Evolutionary conservation across 2,329 filamentous ascomycete species (phyloP).

Genomic region (Epichloe baconii): DNA sequence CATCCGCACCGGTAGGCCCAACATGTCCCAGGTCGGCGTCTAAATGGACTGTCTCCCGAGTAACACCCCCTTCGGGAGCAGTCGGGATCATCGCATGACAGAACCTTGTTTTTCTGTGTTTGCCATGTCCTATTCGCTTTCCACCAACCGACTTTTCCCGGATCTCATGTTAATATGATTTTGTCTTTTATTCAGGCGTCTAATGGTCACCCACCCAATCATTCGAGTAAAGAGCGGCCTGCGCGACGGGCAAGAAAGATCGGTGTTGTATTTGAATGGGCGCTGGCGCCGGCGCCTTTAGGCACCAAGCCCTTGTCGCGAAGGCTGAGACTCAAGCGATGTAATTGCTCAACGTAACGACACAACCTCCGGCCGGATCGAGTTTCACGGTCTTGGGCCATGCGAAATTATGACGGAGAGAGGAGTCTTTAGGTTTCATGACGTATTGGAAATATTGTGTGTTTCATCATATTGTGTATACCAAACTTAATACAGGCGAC

Average conservation of each 20-base stretch:
- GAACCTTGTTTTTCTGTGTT: not conserved
- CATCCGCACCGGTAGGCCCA: conserved; percentile 30
- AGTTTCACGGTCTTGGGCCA: not conserved
- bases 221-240: not conserved
- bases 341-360: not conserved
- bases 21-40: conserved; percentile 44
- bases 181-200: conserved; percentile 2
- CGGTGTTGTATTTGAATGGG: not conserved
- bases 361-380: not conserved
- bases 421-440: conserved; percentile 2
- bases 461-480: conserved; percentile 11
- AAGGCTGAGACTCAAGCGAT: not conserved
- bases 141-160: not conserved
- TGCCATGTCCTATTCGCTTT: not conserved
- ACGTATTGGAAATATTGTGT: conserved; percentile 8
- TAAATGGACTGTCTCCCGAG: conserved; percentile 12
- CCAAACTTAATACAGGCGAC: conserved; percentile 4
- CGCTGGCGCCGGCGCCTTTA: not conserved
- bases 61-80: not conserved
- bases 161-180: conserved; percentile 3
- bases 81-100: not conserved
- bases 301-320: not conserved
- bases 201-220: not conserved
- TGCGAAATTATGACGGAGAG: not conserved
- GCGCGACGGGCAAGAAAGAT: not conserved